Conservation (phyloP, 2,329 filamentous ascomycete species). For the Arthroderma uncinatum region DNA sequence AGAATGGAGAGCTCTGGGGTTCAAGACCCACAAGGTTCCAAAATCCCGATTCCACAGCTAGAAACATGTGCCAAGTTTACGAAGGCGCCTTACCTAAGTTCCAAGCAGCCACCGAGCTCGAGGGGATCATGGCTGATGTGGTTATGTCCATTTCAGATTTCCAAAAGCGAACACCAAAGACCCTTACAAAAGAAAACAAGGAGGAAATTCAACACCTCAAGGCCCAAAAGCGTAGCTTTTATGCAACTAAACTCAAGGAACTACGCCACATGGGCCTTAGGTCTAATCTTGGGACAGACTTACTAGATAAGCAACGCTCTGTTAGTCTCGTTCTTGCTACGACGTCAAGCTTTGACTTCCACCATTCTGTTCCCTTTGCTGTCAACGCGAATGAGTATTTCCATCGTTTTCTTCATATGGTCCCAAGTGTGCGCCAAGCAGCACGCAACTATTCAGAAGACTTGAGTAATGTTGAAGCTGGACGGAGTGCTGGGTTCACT, state of each 20-base stretch:
- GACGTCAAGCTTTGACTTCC: slow-evolving; percentile 32
- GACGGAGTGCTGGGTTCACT: slow-evolving; percentile 69
- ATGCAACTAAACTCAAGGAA: slow-evolving; percentile 74
- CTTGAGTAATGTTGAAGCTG: slow-evolving; percentile 66
- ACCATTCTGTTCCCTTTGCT: slow-evolving; percentile 15
- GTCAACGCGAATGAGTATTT: slow-evolving; percentile 58
- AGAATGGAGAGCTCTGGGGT: slow-evolving; percentile 25
- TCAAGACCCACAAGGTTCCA: slow-evolving; percentile 54
- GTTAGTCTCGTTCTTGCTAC: slow-evolving; percentile 58
- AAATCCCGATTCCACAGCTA: slow-evolving; percentile 57
- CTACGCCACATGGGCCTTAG: slow-evolving; percentile 82
- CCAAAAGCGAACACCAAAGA: slow-evolving; percentile 68
- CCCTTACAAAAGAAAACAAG: slow-evolving; percentile 80
- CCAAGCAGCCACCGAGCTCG: slow-evolving; percentile 49
- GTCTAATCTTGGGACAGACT: slow-evolving; percentile 64
- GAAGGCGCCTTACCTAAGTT: slow-evolving; percentile 42
- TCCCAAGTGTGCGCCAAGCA: slow-evolving; percentile 55
- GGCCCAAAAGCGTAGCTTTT: slow-evolving; percentile 76
- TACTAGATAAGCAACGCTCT: slow-evolving; percentile 62
- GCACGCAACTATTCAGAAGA: slow-evolving; percentile 71
- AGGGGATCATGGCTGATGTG: slow-evolving; percentile 58
- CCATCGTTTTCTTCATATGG: slow-evolving; percentile 65
- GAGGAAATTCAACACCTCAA: slow-evolving; percentile 77
- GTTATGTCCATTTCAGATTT: slow-evolving; percentile 59
- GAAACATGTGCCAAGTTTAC: slow-evolving; percentile 60